Conservation (phyloP, 345 rosid genomes). For the Cardamine chenopodiifolia region DNA sequence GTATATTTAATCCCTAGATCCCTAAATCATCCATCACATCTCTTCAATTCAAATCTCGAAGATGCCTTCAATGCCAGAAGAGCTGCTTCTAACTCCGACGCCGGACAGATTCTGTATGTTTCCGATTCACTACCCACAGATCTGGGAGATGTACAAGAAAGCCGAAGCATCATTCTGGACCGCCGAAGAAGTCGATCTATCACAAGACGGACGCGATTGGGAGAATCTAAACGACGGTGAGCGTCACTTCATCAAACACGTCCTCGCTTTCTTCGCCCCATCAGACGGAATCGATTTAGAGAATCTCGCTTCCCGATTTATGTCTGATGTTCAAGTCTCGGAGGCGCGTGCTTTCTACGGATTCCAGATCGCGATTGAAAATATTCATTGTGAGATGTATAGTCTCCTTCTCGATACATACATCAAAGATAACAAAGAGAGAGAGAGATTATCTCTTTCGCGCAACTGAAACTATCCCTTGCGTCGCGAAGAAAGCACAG, state of each 20-base stretch:
- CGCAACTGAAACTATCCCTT: constrained; percentile 77
- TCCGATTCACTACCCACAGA: constrained; percentile 82
- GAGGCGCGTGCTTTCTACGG: constrained; percentile 99
- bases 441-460: constrained; percentile 62
- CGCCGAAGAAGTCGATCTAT: constrained; percentile 95
- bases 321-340: constrained; percentile 89
- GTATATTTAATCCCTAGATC: background rate
- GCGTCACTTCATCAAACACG: constrained; percentile 83
- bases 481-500: constrained; percentile 70
- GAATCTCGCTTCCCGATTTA: constrained; percentile 83
- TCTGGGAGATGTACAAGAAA: constrained; percentile 99
- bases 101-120: constrained; percentile 94
- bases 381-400: constrained; percentile 96
- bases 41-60: background rate
- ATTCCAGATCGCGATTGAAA: constrained; percentile 94
- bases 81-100: constrained; percentile 76
- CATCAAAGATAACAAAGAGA: constrained; percentile 69
- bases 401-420: constrained; percentile 89
- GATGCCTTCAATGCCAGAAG: constrained; percentile 85
- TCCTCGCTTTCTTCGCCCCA: constrained; percentile 96
- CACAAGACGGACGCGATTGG: constrained; percentile 80
- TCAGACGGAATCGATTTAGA: constrained; percentile 92
- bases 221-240: constrained; percentile 70
- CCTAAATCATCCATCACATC: background rate
- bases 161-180: constrained; percentile 99